Conservation (phyloP, 1,284 basidiomycete species). For the Naganishia sp. region DNA sequence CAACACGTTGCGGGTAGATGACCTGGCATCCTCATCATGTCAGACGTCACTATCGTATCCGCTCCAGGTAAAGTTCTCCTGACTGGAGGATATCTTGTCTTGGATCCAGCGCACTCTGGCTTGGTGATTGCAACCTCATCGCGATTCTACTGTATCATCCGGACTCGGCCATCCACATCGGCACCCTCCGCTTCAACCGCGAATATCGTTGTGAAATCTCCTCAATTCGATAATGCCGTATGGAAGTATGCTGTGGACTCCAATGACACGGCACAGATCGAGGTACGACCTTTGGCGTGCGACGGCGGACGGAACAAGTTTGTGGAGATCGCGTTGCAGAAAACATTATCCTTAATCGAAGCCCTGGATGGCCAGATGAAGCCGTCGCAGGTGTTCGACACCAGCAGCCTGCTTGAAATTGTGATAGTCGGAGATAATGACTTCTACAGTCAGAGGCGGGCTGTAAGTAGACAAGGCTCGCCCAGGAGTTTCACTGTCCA, state of each 20-base stretch:
- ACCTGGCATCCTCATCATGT: neutral
- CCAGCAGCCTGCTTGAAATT: constrained; percentile 67
- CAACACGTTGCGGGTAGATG: neutral
- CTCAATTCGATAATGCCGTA: constrained; percentile 78
- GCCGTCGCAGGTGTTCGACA: constrained; percentile 38
- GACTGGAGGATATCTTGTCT: constrained; percentile 90
- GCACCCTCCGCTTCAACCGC: neutral
- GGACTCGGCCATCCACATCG: constrained; percentile 15
- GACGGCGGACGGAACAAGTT: constrained; percentile 73
- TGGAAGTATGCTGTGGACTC: constrained; percentile 70
- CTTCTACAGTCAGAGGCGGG: constrained; percentile 90
- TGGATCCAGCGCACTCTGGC: constrained; percentile 79
- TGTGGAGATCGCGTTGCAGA: constrained; percentile 79
- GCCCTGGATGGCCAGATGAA: constrained; percentile 58
- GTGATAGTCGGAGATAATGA: constrained; percentile 91
- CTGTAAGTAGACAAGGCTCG: constrained; percentile 59
- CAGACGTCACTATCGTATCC: constrained; percentile 65
- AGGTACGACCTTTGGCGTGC: constrained; percentile 47
- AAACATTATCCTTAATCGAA: constrained; percentile 68
- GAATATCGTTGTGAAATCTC: constrained; percentile 74
- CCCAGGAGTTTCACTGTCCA: neutral
- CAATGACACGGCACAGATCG: constrained; percentile 32
- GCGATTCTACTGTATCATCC: constrained; percentile 76
- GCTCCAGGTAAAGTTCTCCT: constrained; percentile 94
- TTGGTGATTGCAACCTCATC: constrained; percentile 86